These are phyloP conservation scores for Vaccinium macrocarpon DNA, from an alignment of 148 eudicot species.

Conservation along the genomic window DNA sequence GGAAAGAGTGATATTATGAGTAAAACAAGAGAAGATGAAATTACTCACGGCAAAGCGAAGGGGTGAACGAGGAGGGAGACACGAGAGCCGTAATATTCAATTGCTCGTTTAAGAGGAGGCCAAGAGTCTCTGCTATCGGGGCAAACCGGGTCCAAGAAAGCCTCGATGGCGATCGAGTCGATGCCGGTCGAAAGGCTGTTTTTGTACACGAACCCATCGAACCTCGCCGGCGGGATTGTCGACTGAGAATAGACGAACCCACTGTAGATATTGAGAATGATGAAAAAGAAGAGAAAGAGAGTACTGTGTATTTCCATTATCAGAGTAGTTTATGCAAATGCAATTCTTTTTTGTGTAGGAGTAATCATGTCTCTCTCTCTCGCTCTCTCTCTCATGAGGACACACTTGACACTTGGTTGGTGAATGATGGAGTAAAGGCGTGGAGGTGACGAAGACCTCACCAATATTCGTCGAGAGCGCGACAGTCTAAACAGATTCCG, in stretches of 20 bases:
- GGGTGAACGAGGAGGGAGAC: conserved; percentile 64
- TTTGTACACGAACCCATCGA: conserved; percentile 75
- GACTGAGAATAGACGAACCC: background rate
- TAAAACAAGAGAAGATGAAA: background rate
- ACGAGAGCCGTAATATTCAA: conserved; percentile 45
- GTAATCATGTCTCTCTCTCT: too few species aligned
- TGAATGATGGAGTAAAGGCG: background rate
- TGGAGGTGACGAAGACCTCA: background rate
- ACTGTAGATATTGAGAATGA: background rate
- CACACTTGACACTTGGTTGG: background rate
- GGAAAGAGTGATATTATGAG: background rate
- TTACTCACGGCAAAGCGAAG: conserved; percentile 67
- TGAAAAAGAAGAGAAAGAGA: background rate
- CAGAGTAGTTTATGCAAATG: background rate
- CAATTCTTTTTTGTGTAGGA: background rate
- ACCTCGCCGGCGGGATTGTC: conserved; percentile 43
- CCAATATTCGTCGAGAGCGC: background rate
- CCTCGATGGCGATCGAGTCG: conserved; percentile 53
- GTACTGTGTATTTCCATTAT: background rate
- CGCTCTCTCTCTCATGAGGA: background rate
- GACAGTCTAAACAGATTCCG: background rate
- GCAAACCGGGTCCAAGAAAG: conserved; percentile 90
- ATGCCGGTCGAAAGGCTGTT: conserved; percentile 24
- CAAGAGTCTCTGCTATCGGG: conserved; percentile 84
- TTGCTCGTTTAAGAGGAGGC: conserved; percentile 71